Conservation (phyloP, 805 yeast species). For the Komagataella ulmi region DNA sequence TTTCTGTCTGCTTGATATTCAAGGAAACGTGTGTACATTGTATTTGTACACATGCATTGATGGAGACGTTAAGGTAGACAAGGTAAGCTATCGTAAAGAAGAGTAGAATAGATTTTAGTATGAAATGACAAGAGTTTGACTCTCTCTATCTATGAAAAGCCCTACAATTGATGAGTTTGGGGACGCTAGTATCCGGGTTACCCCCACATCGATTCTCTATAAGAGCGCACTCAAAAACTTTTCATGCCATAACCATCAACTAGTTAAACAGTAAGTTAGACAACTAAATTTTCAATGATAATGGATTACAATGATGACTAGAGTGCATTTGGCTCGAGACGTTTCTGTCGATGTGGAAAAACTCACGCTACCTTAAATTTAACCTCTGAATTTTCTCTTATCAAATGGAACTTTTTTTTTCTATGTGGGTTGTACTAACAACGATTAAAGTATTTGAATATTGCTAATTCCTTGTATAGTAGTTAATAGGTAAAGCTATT, state of each 20-base stretch:
- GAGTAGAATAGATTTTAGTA: conserved; percentile 8
- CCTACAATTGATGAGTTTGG: background rate
- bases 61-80: conserved; percentile 85
- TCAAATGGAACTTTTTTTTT: background rate
- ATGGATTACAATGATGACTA: conserved; percentile 53
- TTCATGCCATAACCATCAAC: background rate
- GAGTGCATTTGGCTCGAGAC: conserved; percentile 99
- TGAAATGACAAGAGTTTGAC: background rate
- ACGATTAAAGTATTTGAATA: background rate
- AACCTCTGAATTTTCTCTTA: conserved; percentile 23
- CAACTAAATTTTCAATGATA: conserved; percentile 19
- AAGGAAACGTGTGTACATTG: conserved; percentile 61
- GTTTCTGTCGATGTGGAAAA: conserved; percentile 90
- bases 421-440: background rate
- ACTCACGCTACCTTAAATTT: conserved; percentile 88
- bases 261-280: conserved; percentile 1
- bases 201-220: background rate
- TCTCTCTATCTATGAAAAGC: background rate
- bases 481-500: background rate
- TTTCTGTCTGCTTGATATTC: conserved; percentile 81
- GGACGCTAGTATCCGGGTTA: background rate
- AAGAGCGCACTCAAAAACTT: background rate
- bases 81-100: conserved; percentile 54
- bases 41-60: conserved; percentile 74
- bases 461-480: background rate